A percentile compares a stretch with the other conserved stretches of the same genome.
Conservation (phyloP, 2,329 filamentous ascomycete species). For the Ceratocystis destructans region DNA sequence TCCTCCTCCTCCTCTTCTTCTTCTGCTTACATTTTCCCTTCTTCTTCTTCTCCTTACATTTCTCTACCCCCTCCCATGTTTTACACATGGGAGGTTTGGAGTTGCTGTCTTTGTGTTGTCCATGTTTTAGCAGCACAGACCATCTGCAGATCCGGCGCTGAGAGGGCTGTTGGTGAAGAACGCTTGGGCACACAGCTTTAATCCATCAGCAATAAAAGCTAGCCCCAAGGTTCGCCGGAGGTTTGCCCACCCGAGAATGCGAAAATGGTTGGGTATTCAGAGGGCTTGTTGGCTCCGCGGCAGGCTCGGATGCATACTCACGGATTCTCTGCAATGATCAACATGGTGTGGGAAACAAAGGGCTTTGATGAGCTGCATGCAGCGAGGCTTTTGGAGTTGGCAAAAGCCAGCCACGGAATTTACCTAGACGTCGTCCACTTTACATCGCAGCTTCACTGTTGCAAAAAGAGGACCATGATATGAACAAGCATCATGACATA, state of each 20-base stretch:
- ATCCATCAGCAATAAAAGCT: background rate
- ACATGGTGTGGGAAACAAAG: background rate
- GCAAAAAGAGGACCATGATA: no score
- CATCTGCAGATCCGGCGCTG: background rate
- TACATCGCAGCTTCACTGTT: background rate
- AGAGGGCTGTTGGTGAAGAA: background rate
- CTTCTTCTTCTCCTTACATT: background rate
- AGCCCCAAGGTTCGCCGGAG: no score
- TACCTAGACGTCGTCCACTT: background rate
- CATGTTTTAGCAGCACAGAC: background rate
- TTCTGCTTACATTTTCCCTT: no score
- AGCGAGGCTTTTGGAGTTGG: background rate
- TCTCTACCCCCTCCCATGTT: background rate
- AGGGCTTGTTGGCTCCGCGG: background rate
- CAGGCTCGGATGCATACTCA: background rate
- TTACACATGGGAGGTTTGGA: background rate
- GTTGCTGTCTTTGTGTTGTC: background rate
- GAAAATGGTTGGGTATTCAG: background rate
- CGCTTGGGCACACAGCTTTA: constrained; percentile 2
- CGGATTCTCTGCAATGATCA: background rate
- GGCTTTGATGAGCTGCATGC: background rate
- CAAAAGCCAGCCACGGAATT: background rate
- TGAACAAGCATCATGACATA: no score
- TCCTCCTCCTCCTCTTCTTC: no score
- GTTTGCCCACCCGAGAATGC: no score